A percentile compares a stretch with the other conserved stretches of the same genome.
Evolutionary conservation across 1,284 basidiomycete genomes (phyloP).

Genomic region (Cryptococcus hybrid): DNA sequence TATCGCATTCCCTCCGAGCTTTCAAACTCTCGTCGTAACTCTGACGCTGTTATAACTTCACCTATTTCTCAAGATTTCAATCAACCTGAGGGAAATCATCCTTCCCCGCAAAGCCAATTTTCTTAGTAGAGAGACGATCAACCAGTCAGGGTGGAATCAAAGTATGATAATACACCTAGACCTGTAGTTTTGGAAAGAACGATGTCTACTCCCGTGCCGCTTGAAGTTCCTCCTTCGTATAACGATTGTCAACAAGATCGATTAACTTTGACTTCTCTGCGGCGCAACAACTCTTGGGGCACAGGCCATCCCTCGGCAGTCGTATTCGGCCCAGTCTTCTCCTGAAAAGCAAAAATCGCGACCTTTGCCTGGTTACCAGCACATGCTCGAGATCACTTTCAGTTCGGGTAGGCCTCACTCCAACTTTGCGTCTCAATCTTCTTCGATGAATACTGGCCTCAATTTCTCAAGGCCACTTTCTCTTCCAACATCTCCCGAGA

Average conservation of each 20-base stretch:
- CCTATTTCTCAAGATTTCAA: neutral
- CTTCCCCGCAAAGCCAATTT: neutral
- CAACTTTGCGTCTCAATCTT: too few species aligned
- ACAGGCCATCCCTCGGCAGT: too few species aligned
- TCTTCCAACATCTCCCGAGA: neutral
- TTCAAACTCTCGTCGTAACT: neutral
- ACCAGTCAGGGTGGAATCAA: neutral
- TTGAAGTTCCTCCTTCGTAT: neutral
- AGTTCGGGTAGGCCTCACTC: neutral
- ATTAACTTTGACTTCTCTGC: too few species aligned
- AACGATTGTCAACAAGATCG: too few species aligned
- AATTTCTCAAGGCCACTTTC: neutral
- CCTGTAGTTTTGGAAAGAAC: neutral
- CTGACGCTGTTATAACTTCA: neutral
- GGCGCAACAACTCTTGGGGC: too few species aligned
- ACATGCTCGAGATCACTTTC: too few species aligned
- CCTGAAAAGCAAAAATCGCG: too few species aligned
- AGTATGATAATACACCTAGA: neutral
- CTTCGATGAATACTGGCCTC: too few species aligned
- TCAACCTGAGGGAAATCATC: too few species aligned
- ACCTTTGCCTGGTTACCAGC: too few species aligned
- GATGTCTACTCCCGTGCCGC: neutral
- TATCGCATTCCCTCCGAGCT: neutral
- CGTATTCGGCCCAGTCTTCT: too few species aligned
- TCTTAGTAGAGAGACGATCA: neutral